Percentiles rank a stretch among this genome's conserved stretches.
These are phyloP conservation scores for Ceratobasidium sp. DNA, from an alignment of 1,284 basidiomycete species.

Conservation along the genomic window DNA sequence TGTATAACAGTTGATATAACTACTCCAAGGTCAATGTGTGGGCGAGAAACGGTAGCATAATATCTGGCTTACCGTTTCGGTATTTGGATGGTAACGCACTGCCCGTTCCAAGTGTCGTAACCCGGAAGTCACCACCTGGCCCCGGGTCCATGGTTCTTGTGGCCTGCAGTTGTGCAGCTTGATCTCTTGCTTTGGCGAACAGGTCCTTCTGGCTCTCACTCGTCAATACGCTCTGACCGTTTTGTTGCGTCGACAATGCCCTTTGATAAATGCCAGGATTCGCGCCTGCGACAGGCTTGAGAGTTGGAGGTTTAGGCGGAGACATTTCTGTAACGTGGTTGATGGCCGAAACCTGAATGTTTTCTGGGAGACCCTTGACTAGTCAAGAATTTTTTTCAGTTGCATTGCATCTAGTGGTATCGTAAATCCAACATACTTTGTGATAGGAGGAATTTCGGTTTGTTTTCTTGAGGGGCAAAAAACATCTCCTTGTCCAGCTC, in stretches of 20 bases:
- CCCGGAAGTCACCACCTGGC: slow-evolving; percentile 72
- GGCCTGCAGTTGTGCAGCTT: slow-evolving; percentile 13
- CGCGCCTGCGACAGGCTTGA: slow-evolving; percentile 54
- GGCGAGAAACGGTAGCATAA: background rate
- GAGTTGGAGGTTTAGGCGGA: slow-evolving; percentile 62
- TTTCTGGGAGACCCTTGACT: slow-evolving; percentile 65
- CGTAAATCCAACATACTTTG: slow-evolving; percentile 20
- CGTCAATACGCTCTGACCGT: slow-evolving; percentile 28
- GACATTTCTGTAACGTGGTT: slow-evolving; percentile 63
- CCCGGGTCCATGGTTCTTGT: slow-evolving; percentile 48
- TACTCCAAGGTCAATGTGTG: slow-evolving; percentile 53
- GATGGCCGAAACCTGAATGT: slow-evolving; percentile 60
- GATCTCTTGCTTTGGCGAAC: slow-evolving; percentile 56
- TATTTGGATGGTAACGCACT: slow-evolving; percentile 88
- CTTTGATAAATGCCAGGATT: slow-evolving; percentile 44
- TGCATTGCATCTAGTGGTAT: slow-evolving; percentile 55
- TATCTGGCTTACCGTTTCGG: slow-evolving; percentile 73
- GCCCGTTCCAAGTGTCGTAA: slow-evolving; percentile 89
- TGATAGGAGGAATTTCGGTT: slow-evolving; percentile 60
- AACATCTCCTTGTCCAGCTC: slow-evolving; percentile 82
- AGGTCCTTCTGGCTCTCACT: slow-evolving; percentile 18
- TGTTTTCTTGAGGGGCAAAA: slow-evolving; percentile 71
- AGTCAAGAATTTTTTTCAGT: slow-evolving; percentile 50
- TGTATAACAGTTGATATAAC: slow-evolving; percentile 82
- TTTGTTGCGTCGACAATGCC: background rate